phyloP scores from a whole-genome alignment of 2,329 filamentous ascomycete genomes.

The Trichoderma koningii region DNA sequence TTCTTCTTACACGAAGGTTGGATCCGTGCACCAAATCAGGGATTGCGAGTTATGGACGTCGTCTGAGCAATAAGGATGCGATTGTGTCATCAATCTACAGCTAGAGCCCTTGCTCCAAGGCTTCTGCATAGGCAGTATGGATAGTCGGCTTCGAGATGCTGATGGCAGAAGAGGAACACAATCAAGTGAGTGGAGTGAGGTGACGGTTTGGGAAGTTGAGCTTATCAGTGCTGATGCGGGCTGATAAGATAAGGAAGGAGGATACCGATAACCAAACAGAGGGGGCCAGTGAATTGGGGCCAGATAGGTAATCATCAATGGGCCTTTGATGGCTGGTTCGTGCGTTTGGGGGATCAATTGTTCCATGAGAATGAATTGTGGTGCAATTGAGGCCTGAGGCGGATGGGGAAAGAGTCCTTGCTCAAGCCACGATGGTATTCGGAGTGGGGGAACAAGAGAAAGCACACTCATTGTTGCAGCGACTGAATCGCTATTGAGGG shows the following conservation, averaged over 20 bases:
- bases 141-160: neutral
- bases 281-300: neutral
- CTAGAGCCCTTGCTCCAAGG: too few species aligned
- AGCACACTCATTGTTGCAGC: neutral
- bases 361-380: too few species aligned
- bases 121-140: neutral
- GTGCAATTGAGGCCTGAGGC: too few species aligned
- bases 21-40: neutral
- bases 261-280: neutral
- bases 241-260: slow-evolving; percentile 3
- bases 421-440: too few species aligned
- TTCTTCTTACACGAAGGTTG: neutral
- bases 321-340: too few species aligned
- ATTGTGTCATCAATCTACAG: neutral
- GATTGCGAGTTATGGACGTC: too few species aligned
- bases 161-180: neutral
- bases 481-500: slow-evolving; percentile 1
- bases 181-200: neutral
- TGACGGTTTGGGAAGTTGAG: neutral
- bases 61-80: too few species aligned
- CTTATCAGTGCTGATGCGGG: slow-evolving; percentile 9
- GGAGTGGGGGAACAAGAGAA: too few species aligned
- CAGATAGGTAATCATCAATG: neutral
- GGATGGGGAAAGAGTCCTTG: too few species aligned
- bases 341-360: too few species aligned